Evolutionary conservation across 148 eudicot genomes (phyloP).

Genomic region (Chenopodium berlandieri): DNA sequence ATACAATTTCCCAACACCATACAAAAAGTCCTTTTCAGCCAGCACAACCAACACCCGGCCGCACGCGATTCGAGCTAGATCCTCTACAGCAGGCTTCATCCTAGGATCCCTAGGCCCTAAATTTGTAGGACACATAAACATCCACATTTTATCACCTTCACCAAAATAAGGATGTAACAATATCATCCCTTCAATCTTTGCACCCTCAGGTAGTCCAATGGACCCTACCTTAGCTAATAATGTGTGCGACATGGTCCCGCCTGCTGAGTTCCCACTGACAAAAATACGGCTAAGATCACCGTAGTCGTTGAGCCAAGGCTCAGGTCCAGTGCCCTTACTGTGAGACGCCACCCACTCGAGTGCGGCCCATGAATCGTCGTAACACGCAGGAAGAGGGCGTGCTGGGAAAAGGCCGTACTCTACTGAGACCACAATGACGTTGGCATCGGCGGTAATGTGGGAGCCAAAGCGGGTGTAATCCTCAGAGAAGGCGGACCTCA

Average conservation of each 20-base stretch:
- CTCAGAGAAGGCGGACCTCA: constrained; percentile 29
- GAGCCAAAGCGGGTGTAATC: constrained; percentile 23
- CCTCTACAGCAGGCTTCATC: constrained; percentile 34
- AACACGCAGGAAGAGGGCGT: constrained; percentile 27
- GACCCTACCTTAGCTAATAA: constrained; percentile 28
- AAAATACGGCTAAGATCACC: constrained; percentile 38
- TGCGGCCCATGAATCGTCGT: constrained; percentile 32
- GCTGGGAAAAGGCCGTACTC: constrained; percentile 32
- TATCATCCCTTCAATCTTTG: constrained; percentile 25
- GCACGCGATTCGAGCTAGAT: constrained; percentile 30
- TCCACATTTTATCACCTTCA: constrained; percentile 42
- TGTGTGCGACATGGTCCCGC: constrained; percentile 43
- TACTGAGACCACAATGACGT: constrained; percentile 31
- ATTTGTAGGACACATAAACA: constrained; percentile 35
- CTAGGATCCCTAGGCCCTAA: constrained; percentile 37
- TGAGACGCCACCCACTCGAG: constrained; percentile 41
- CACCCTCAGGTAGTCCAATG: constrained; percentile 15
- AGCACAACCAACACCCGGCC: constrained; percentile 37
- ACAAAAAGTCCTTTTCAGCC: constrained; percentile 33
- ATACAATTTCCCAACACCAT: constrained; percentile 30
- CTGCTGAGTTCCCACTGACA: constrained; percentile 51
- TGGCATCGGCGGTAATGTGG: constrained; percentile 12
- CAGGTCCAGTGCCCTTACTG: constrained; percentile 17
- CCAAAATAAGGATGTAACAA: constrained; percentile 35
- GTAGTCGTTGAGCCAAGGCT: constrained; percentile 33